These are phyloP conservation scores for Cinnamomum micranthum DNA, from an alignment of 164 flowering plant genomes.

Conservation along the genomic window DNA sequence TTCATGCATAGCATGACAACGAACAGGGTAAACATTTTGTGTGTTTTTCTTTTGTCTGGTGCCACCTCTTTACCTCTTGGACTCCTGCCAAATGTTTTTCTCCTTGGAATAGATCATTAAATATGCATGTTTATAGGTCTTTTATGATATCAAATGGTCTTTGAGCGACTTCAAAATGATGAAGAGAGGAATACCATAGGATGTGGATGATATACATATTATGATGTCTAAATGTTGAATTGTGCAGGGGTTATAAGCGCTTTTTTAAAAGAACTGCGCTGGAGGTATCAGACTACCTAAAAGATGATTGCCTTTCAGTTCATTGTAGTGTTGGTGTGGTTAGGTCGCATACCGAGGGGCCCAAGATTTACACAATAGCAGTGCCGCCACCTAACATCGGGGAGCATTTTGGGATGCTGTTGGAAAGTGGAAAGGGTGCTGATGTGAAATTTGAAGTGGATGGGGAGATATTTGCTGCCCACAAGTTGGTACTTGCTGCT, in stretches of 20 bases:
- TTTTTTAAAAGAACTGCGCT: slow-evolving; percentile 66
- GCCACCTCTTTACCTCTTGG: neutral
- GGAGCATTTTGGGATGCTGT: slow-evolving; percentile 66
- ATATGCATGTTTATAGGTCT: neutral
- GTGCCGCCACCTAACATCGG: slow-evolving; percentile 69
- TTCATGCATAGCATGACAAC: neutral
- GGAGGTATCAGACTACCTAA: slow-evolving; percentile 83
- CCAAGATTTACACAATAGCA: slow-evolving; percentile 61
- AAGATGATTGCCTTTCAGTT: slow-evolving; percentile 77
- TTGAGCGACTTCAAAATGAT: slow-evolving; percentile 1
- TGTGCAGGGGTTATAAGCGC: slow-evolving; percentile 86
- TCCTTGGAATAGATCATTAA: neutral
- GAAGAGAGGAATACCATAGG: neutral
- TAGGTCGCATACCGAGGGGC: slow-evolving; percentile 73
- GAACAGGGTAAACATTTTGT: neutral
- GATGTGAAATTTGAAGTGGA: slow-evolving; percentile 78
- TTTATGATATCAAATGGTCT: neutral
- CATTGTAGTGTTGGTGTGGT: slow-evolving; percentile 87
- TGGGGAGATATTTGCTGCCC: slow-evolving; percentile 69
- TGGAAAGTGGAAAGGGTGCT: slow-evolving; percentile 69
- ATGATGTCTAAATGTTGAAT: slow-evolving; percentile 9
- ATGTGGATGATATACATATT: neutral
- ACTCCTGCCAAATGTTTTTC: neutral
- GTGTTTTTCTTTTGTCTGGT: too few relatives aligned
- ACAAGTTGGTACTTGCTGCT: slow-evolving; percentile 84